Conservation (phyloP, 2,329 filamentous ascomycete species). For the Exophiala viscosa region DNA sequence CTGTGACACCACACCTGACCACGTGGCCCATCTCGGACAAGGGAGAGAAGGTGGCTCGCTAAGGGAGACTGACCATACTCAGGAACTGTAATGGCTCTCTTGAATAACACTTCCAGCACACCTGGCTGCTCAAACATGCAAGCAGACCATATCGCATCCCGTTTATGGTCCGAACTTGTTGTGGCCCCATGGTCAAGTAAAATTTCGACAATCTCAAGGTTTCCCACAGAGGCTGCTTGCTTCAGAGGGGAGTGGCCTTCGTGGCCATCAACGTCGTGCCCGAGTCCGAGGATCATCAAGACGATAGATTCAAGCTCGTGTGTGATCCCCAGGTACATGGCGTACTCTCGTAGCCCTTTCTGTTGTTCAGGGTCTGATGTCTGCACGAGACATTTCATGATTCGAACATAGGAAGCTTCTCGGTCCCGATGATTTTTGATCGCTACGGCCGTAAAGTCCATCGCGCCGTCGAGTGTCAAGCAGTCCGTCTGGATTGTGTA, state of each 20-base stretch:
- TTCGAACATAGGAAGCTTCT: background rate
- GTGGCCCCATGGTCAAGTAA: conserved; percentile 5
- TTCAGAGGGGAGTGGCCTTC: background rate
- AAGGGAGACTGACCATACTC: conserved; percentile 4
- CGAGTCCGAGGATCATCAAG: background rate
- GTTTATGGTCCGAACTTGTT: background rate
- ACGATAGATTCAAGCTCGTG: background rate
- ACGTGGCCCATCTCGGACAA: too few relatives aligned
- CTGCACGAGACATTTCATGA: too few relatives aligned
- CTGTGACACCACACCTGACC: background rate
- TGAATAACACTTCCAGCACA: conserved; percentile 1
- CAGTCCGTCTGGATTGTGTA: background rate
- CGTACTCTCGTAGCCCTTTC: background rate
- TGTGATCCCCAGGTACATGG: background rate
- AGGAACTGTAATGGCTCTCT: background rate
- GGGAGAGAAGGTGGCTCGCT: background rate
- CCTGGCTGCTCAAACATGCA: background rate
- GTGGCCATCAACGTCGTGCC: conserved; percentile 1
- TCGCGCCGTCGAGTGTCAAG: background rate
- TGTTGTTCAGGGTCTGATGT: background rate
- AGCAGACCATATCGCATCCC: conserved; percentile 2
- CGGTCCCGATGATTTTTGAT: background rate
- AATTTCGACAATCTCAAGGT: background rate
- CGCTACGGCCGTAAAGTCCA: background rate
- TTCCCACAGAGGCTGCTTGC: background rate